These are phyloP conservation scores for Carex parvula DNA, from an alignment of 176 grass and related monocot genomes.

Conservation along the genomic window DNA sequence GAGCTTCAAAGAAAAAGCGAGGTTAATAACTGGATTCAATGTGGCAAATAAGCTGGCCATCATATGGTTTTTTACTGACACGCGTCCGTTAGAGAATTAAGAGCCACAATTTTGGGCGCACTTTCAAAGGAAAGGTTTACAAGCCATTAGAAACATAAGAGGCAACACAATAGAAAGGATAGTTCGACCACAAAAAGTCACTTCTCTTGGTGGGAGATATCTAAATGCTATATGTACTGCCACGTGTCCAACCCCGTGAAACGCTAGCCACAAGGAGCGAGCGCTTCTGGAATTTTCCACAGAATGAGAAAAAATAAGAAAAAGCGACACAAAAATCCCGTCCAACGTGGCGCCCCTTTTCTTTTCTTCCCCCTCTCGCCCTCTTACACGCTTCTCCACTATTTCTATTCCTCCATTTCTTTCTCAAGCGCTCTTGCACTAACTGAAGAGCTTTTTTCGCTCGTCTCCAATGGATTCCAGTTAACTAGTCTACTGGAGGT, in stretches of 20 bases:
- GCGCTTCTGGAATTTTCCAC: not conserved
- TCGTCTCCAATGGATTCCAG: not conserved
- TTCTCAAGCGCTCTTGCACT: not conserved
- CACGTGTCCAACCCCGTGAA: slow-evolving; percentile 10
- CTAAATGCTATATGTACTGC: not conserved
- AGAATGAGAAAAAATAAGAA: slow-evolving; percentile 7
- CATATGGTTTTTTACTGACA: not conserved
- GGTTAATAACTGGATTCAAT: not conserved
- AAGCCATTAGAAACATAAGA: not conserved
- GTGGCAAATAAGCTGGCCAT: not conserved
- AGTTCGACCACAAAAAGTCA: too few relatives aligned
- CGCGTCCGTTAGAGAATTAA: not conserved
- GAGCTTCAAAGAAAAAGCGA: not conserved
- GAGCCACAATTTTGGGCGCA: not conserved
- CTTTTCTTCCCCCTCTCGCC: slow-evolving; percentile 38
- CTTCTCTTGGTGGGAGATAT: not conserved
- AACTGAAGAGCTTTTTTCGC: not conserved
- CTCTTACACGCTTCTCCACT: slow-evolving; percentile 2
- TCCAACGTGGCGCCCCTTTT: slow-evolving; percentile 77
- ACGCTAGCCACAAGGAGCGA: slow-evolving; percentile 56
- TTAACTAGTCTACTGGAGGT: not conserved
- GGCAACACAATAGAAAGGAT: not conserved
- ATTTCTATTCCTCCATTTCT: not conserved
- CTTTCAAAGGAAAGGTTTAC: not conserved
- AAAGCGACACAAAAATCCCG: slow-evolving; percentile 33